Evolutionary conservation across 2,329 filamentous ascomycete genomes (phyloP), one percentile per base, ranked within the genome.

Genomic region (Teratosphaeriaceae sp.): DNA sequence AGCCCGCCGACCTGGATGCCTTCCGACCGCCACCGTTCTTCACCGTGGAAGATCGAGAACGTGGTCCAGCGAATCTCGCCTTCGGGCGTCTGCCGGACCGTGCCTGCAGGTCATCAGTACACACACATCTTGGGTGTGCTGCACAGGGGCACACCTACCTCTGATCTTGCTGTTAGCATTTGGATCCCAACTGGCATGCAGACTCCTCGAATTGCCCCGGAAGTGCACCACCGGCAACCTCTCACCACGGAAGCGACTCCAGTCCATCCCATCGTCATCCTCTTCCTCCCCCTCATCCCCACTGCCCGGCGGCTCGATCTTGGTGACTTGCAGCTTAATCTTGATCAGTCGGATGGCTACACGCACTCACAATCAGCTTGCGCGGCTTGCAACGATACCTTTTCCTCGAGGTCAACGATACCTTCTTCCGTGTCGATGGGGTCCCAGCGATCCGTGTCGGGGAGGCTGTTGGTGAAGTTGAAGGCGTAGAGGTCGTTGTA

Each of bases 1-100:
- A 79, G 54, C 0, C 85, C 85, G 9, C 85, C 85, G 4, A 89
- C 63, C 61, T 90, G 85, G 5, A 89, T 70, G 7, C 82, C 78
- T 65, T 90, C 85, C 55, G 80, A 84, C n/a, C 78, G 74, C 85
- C 85, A 89, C 18, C 83, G 70, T 55, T 84, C 79, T 50, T 85
- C 73, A 37, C 82, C 72, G 46, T 71, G 65, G 50, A 77, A 78
- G 11, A 87, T 71, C 1, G 79, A 84, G 41, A 78, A 77, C 0
- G 78, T 82, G 2, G 81, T 85, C 85, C 85, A 89, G 33, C 82
- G 70, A 3, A 89, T 79, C 49, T 88, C 83, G 9, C 84, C 83
- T 49, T 85, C 74, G 9, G 71, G 71, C 0, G 84, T 88, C 50
- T 82, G 65, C 9, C 80, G 70, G 1, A 85, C 84, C 1, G 66